Base-by-base conservation (phyloP, 768 basidiomycete species). In the Tricholoma terreum region DNA sequence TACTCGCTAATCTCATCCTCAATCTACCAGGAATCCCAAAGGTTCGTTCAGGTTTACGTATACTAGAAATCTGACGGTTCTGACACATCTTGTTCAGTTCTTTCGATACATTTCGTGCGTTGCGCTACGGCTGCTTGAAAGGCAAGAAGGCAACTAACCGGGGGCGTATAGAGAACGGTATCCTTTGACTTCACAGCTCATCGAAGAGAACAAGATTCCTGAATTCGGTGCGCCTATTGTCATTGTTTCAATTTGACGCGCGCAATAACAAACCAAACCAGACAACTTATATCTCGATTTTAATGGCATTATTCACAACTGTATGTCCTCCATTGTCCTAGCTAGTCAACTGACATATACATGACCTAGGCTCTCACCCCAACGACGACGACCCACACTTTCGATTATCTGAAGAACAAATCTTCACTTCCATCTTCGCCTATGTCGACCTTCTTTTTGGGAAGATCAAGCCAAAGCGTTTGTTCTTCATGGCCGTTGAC, bases 401-500 rank as follows among this genome's bases (percentile, higher is more conserved):
- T 74, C 88, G 96, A 58, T 78, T 98, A 64, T 87, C 94, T 11
- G 97, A 99, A 74, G 92, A 96, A 71, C 92, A 96, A 71, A 98
- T 98, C 75, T 95, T 94, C 73, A 92, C 97, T 1, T 89, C 94
- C 33, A 94, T 98, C 65, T 98, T 98, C 67, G 80, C 92, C 54
- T 99, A 99, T 76, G 93, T 98, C 58, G 94, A 98, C 76, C 90
- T 93, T 67, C 80, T 99, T 6, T 99, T 99, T 73, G 84, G 87
- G 30, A 98, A 95, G 77, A 98, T 99, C 60, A 98, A 95, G 71
- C 97, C 97, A 0, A 89, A 92, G 80, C 97, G 98, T 69, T 77
- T 97, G 11, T 98, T 98, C 73, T 98, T 97, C 73, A 96, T 99
- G 90, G 97, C 96, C 22, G 89, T 99, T 46, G 97, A 98, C 69